These are phyloP conservation scores for Neurospora sp. DNA, from an alignment of 495 filamentous ascomycete genomes.

Conservation along the genomic window DNA sequence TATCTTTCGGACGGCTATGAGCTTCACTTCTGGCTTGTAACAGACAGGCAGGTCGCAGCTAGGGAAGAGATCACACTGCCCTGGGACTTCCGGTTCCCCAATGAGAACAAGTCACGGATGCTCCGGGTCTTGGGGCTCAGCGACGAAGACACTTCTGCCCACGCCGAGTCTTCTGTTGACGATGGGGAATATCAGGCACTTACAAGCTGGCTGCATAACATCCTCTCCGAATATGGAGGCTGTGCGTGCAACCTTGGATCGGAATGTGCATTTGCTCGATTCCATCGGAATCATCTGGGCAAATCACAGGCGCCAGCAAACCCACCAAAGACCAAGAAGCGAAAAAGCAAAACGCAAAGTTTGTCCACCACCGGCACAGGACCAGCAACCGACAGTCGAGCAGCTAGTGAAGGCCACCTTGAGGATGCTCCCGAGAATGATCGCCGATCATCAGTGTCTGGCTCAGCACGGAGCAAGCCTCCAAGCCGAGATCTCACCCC, in stretches of 20 bases:
- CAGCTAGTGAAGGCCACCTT: constrained; percentile 57
- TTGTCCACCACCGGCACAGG: constrained; percentile 61
- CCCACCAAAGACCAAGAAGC: constrained; percentile 48
- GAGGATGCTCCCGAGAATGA: constrained; percentile 49
- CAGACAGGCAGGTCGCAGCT: constrained; percentile 56
- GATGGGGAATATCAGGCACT: constrained; percentile 43
- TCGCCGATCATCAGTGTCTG: constrained; percentile 63
- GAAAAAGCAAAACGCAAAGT: constrained; percentile 44
- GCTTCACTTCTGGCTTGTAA: constrained; percentile 84
- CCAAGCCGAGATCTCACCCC: constrained; percentile 79
- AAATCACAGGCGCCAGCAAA: constrained; percentile 40
- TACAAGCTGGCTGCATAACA: constrained; percentile 49
- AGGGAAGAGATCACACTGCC: constrained; percentile 46
- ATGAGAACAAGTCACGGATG: constrained; percentile 31
- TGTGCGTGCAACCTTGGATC: constrained; percentile 66
- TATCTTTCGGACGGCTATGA: constrained; percentile 63
- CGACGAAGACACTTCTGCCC: constrained; percentile 28
- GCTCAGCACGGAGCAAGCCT: constrained; percentile 63
- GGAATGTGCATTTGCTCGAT: constrained; percentile 61
- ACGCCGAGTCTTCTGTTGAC: constrained; percentile 31
- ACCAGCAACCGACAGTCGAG: constrained; percentile 65
- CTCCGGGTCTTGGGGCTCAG: constrained; percentile 40
- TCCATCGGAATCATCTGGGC: constrained; percentile 54
- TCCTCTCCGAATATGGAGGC: constrained; percentile 77
- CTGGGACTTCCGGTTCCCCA: constrained; percentile 45